These are phyloP conservation scores for Erythrobasidium yunnanense DNA, from an alignment of 768 basidiomycete genomes.

Conservation along the genomic window DNA sequence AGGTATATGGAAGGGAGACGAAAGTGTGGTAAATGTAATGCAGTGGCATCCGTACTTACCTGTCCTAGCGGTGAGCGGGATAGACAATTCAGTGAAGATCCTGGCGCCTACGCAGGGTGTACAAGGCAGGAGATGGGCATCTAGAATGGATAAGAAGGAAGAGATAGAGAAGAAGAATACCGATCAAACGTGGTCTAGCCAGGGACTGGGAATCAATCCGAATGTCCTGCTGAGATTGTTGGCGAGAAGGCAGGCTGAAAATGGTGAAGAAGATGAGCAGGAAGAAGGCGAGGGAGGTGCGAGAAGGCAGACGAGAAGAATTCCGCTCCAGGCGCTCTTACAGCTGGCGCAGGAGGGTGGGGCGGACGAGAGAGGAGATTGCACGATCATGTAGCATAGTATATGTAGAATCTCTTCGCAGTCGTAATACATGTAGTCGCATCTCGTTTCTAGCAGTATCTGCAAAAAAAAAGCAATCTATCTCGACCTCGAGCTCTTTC, in stretches of 20 bases:
- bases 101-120: constrained; percentile 32
- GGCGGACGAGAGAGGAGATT: neutral
- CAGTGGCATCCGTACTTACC: constrained; percentile 34
- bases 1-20: constrained; percentile 32
- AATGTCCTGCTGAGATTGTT: constrained; percentile 1
- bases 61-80: constrained; percentile 32
- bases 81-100: constrained; percentile 33
- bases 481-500: no score
- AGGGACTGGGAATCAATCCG: neutral
- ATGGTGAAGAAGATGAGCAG: neutral
- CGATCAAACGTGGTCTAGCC: constrained; percentile 1
- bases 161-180: constrained; percentile 17
- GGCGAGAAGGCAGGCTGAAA: neutral
- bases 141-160: neutral
- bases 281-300: neutral
- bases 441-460: no score
- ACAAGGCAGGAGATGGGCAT: neutral
- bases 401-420: neutral
- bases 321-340: neutral
- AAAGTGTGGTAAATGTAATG: constrained; percentile 34
- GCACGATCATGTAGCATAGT: constrained; percentile 6
- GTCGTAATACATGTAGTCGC: no score
- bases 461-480: no score
- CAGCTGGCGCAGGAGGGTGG: neutral
- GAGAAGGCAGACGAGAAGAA: constrained; percentile 4